Percentiles rank a stretch among this genome's conserved stretches.
phyloP scores from a whole-genome alignment of 805 yeast species.

The Cyberlindnera petersonii region DNA sequence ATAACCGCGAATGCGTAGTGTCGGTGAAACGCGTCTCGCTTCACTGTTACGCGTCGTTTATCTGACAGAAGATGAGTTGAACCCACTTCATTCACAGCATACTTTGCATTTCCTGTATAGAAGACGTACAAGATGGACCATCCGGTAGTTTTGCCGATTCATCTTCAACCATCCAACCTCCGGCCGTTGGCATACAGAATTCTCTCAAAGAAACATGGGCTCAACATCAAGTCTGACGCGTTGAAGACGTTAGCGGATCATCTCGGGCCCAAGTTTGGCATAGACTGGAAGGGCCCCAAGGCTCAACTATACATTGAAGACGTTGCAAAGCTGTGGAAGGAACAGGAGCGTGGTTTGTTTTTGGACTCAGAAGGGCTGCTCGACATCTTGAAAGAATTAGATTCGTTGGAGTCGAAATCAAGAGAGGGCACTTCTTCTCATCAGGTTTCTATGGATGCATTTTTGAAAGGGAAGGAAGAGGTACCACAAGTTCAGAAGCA shows the following conservation, averaged over 20 bases:
- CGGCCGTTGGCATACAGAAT: slow-evolving; percentile 91
- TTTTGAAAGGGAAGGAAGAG: slow-evolving; percentile 6
- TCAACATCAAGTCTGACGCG: slow-evolving; percentile 85
- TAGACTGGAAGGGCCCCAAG: slow-evolving; percentile 73
- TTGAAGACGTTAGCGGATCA: slow-evolving; percentile 66
- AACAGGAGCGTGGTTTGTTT: slow-evolving; percentile 82
- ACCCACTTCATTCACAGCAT: too few relatives aligned
- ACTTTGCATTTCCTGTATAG: too few relatives aligned
- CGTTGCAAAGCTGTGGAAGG: slow-evolving; percentile 80
- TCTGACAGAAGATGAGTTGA: too few relatives aligned
- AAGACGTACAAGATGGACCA: slow-evolving; percentile 10
- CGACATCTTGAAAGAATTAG: slow-evolving; percentile 59
- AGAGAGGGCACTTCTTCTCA: slow-evolving; percentile 4
- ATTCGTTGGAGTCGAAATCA: slow-evolving; percentile 21
- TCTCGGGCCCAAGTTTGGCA: slow-evolving; percentile 74
- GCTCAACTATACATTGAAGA: slow-evolving; percentile 68
- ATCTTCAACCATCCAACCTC: slow-evolving; percentile 73
- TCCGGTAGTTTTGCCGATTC: slow-evolving; percentile 60
- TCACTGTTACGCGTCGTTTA: slow-evolving; percentile 8
- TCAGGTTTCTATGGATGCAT: slow-evolving; percentile 14
- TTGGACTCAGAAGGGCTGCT: slow-evolving; percentile 70
- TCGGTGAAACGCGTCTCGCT: background rate
- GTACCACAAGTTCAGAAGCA: slow-evolving; percentile 4
- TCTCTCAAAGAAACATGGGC: slow-evolving; percentile 86
- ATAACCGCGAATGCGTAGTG: slow-evolving; percentile 8